Base-by-base conservation (phyloP, 2,329 filamentous ascomycete species). In the Colletotrichum sp. region DNA sequence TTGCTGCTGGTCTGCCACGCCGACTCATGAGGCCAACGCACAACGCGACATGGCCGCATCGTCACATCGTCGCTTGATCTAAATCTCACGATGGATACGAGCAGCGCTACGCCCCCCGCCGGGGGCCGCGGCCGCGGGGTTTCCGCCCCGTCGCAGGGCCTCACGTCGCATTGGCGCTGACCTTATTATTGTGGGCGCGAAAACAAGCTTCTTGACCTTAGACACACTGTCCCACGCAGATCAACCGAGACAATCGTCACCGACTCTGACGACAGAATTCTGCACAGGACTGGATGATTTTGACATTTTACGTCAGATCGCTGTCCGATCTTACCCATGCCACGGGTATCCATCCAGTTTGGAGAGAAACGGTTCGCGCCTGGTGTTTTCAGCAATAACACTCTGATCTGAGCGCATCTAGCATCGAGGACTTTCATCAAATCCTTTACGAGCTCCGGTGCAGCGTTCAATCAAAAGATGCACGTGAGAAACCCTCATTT, bases 71-170 rank as follows among this genome's bases (percentile, higher is more conserved):
- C 71, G 52, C 39, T 63, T 55, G 55, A 69, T 48, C 59, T 44
- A 32, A 59, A 32, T 59, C 44, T 59, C 44, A 74, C 59, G n/a
- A 74, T 74, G 66, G 32, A 70, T 74, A 70, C 66, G 71, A 74
- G 59, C 6, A 27, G 13, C 65, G 9, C 55, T 34, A 39, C 57
- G 22, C n/a, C 19, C 57, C 66, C 22, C 55, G 55, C 36, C 28
- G 64, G 39, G 39, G 36, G n/a, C 57, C 30, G 65, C 65, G 28
- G 27, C 65, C 65, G 71, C 65, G 71, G 71, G 71, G 71, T 70
- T 64, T n/a, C 39, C 66, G 32, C 32, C 44, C 27, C 71, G 64
- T 69, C 25, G 12, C 25, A 48, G 19, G 52, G 52, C 55, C 60
- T 74, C 32, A 65, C 27, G 27, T 70, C 22, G 64, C 71, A 61